Evolutionary conservation across 306 rosid species (phyloP).

Genomic region (Gillenia trifoliata): DNA sequence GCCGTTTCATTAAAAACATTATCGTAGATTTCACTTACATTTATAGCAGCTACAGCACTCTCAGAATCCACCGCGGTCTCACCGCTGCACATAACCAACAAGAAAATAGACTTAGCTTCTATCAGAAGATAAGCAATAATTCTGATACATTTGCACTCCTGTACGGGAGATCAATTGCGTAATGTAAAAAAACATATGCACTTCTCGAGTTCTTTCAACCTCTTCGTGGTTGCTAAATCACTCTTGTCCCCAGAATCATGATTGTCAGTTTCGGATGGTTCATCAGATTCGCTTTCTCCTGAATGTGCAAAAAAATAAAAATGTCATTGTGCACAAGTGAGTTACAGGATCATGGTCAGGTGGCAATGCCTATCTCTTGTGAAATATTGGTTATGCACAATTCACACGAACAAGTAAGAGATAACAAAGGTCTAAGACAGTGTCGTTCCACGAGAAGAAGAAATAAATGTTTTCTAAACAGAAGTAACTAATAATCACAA

Average conservation of each 20-base stretch:
- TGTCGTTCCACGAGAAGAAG: neutral
- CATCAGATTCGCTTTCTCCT: conserved; percentile 84
- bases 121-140: neutral
- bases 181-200: neutral
- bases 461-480: neutral
- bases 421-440: neutral
- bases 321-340: conserved; percentile 28
- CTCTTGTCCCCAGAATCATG: conserved; percentile 36
- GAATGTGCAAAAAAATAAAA: conserved; percentile 35
- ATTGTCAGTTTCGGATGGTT: conserved; percentile 46
- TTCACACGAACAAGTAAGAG: neutral
- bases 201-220: conserved; percentile 42
- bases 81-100: conserved; percentile 48
- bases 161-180: neutral
- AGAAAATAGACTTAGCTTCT: conserved; percentile 19
- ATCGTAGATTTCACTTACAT: conserved; percentile 32
- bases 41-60: conserved; percentile 29
- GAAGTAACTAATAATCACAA: neutral
- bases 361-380: neutral
- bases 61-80: conserved; percentile 45
- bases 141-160: neutral
- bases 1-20: neutral
- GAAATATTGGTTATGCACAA: conserved; percentile 7
- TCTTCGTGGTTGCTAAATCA: conserved; percentile 42
- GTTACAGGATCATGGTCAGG: conserved; percentile 24